These are phyloP conservation scores for Aureobasidium musti DNA, from an alignment of 2,329 filamentous ascomycete genomes.

Conservation along the genomic window DNA sequence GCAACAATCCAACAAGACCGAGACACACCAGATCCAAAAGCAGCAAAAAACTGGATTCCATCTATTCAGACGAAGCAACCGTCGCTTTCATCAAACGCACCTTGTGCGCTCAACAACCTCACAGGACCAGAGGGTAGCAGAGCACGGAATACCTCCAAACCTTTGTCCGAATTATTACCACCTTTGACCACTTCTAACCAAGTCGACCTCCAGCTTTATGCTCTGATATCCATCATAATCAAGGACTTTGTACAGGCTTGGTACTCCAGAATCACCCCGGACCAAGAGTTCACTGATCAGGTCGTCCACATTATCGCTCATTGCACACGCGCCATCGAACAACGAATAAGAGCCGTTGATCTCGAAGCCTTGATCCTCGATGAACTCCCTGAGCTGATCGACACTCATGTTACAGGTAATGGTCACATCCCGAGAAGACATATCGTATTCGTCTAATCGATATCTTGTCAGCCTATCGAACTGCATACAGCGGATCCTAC, in stretches of 20 bases:
- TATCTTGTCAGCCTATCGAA: constrained; percentile 65
- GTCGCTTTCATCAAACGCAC: constrained; percentile 77
- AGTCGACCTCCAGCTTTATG: constrained; percentile 90
- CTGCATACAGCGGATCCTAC: constrained; percentile 61
- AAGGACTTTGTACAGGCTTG: constrained; percentile 89
- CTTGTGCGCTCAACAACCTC: constrained; percentile 68
- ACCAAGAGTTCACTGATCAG: constrained; percentile 84
- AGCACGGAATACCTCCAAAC: constrained; percentile 59
- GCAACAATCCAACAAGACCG: constrained; percentile 39
- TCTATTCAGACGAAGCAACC: constrained; percentile 72
- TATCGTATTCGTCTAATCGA: constrained; percentile 7
- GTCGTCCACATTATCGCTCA: constrained; percentile 89
- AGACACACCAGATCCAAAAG: constrained; percentile 37
- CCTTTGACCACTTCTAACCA: constrained; percentile 93
- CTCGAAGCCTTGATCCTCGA: constrained; percentile 80
- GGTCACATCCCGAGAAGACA: background rate
- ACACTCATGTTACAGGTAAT: constrained; percentile 76
- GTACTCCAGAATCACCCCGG: constrained; percentile 90
- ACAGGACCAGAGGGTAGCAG: constrained; percentile 54
- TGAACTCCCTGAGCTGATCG: constrained; percentile 79
- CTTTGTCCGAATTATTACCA: constrained; percentile 80
- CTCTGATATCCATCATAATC: constrained; percentile 83
- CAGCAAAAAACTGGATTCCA: constrained; percentile 24
- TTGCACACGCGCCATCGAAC: constrained; percentile 82
- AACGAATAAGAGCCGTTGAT: constrained; percentile 79